phyloP scores from a whole-genome alignment of 2,329 filamentous ascomycete genomes.

The Pseudogymnoascus sp. region DNA sequence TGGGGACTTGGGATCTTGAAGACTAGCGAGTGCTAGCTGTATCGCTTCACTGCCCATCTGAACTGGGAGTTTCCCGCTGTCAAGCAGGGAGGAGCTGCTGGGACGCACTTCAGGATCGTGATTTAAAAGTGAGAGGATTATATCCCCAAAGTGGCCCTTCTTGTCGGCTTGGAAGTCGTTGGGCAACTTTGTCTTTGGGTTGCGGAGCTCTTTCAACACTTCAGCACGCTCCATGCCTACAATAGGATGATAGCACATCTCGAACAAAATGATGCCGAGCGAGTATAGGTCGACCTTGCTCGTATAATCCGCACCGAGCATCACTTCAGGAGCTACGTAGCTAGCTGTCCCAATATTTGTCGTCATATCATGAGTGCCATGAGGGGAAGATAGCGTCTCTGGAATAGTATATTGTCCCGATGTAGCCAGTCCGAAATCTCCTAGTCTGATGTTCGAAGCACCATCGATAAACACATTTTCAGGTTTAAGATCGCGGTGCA shows the following conservation, averaged over 20 bases:
- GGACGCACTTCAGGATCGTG: conserved; percentile 78
- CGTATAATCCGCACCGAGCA: conserved; percentile 69
- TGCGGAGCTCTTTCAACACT: conserved; percentile 60
- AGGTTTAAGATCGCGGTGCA: conserved; percentile 92
- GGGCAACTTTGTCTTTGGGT: conserved; percentile 61
- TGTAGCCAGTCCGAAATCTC: conserved; percentile 91
- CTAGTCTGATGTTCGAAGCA: conserved; percentile 76
- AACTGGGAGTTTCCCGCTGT: conserved; percentile 78
- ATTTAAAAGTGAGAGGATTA: conserved; percentile 71
- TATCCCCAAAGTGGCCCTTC: conserved; percentile 60
- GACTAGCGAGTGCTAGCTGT: conserved; percentile 67
- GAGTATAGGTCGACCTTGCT: conserved; percentile 98
- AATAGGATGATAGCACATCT: conserved; percentile 75
- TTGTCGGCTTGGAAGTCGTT: conserved; percentile 64
- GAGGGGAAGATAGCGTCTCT: conserved; percentile 39
- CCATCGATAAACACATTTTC: conserved; percentile 97
- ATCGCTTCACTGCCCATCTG: conserved; percentile 92
- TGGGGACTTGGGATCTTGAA: conserved; percentile 75
- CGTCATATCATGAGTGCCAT: conserved; percentile 47
- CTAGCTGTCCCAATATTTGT: conserved; percentile 69
- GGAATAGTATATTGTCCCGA: conserved; percentile 64
- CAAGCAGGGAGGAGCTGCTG: conserved; percentile 71
- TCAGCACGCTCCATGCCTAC: conserved; percentile 55
- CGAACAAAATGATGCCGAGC: conserved; percentile 93
- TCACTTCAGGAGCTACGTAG: conserved; percentile 88